Evolutionary conservation across 2,329 filamentous ascomycete species (phyloP).

Genomic region (Ampelomyces quisqualis): DNA sequence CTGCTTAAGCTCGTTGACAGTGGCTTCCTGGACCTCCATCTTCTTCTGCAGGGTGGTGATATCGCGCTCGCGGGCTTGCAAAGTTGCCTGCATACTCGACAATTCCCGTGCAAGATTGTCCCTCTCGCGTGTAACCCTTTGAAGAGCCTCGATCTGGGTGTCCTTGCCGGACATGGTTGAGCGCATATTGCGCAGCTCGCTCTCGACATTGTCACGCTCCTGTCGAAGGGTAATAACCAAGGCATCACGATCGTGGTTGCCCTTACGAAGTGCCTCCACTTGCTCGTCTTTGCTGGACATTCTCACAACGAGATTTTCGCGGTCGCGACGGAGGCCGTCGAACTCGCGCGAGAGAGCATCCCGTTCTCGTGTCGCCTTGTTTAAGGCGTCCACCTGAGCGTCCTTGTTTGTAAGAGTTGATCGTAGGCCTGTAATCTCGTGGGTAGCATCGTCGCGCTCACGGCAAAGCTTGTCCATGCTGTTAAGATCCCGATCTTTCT

Average conservation of each 20-base stretch:
- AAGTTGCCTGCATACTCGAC: constrained; percentile 27
- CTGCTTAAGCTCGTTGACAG: constrained; percentile 34
- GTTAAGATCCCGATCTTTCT: constrained; percentile 37
- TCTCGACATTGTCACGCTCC: constrained; percentile 26
- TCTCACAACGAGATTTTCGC: constrained; percentile 26
- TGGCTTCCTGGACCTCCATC: constrained; percentile 31
- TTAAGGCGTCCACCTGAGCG: constrained; percentile 35
- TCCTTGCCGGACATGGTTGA: constrained; percentile 34
- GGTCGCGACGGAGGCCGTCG: constrained; percentile 34
- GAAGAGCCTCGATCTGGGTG: constrained; percentile 39
- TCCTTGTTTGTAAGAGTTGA: constrained; percentile 33
- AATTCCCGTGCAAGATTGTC: constrained; percentile 36
- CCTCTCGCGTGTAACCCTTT: constrained; percentile 38
- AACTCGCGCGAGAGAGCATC: constrained; percentile 33
- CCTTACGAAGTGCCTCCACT: constrained; percentile 31
- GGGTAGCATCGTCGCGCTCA: constrained; percentile 38
- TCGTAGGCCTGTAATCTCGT: constrained; percentile 34
- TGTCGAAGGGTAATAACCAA: constrained; percentile 33
- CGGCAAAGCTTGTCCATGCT: constrained; percentile 27
- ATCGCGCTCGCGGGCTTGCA: constrained; percentile 40
- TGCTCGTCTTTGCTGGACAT: constrained; percentile 35
- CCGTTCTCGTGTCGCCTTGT: constrained; percentile 30
- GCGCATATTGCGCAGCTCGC: constrained; percentile 27
- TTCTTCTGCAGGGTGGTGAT: constrained; percentile 34
- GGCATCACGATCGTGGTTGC: constrained; percentile 32